Conservation (phyloP, 345 rosid genomes). For the Eucalyptus coolabah region DNA sequence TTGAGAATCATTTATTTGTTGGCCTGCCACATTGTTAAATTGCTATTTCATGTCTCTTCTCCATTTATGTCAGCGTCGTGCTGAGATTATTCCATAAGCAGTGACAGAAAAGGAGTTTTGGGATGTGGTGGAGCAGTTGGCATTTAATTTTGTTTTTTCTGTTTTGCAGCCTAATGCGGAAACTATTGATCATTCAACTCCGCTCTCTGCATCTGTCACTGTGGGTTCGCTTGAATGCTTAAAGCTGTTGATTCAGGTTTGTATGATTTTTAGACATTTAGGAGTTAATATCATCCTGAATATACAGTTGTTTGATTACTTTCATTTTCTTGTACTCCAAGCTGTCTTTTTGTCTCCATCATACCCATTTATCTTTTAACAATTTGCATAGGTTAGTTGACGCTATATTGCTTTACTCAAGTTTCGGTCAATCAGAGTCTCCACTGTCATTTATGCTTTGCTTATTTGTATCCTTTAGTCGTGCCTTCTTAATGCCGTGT, state of each 20-base stretch:
- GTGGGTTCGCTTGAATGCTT: slow-evolving; percentile 64
- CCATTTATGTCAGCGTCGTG: not conserved
- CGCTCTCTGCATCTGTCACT: slow-evolving; percentile 72
- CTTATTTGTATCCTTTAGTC: not conserved
- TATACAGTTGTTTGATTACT: not conserved
- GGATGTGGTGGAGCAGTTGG: not conserved
- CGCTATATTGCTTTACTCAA: not conserved
- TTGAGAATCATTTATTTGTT: not conserved
- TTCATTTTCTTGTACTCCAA: not conserved
- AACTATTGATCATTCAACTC: slow-evolving; percentile 74
- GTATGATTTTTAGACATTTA: not conserved
- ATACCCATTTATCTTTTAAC: not conserved
- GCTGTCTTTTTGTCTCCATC: not conserved
- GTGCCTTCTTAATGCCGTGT: not conserved
- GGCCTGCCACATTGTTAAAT: not conserved
- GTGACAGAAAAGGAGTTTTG: not conserved
- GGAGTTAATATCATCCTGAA: not conserved
- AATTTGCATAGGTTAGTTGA: not conserved
- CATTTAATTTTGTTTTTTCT: not conserved
- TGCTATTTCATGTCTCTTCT: not conserved
- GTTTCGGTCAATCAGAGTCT: not conserved
- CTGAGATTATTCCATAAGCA: not conserved
- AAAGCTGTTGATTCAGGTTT: slow-evolving; percentile 68
- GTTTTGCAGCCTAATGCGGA: slow-evolving; percentile 72
- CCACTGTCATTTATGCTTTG: not conserved